Evolutionary conservation across 2,329 filamentous ascomycete species (phyloP).

Genomic region (Fusarium sterilihyphosum): DNA sequence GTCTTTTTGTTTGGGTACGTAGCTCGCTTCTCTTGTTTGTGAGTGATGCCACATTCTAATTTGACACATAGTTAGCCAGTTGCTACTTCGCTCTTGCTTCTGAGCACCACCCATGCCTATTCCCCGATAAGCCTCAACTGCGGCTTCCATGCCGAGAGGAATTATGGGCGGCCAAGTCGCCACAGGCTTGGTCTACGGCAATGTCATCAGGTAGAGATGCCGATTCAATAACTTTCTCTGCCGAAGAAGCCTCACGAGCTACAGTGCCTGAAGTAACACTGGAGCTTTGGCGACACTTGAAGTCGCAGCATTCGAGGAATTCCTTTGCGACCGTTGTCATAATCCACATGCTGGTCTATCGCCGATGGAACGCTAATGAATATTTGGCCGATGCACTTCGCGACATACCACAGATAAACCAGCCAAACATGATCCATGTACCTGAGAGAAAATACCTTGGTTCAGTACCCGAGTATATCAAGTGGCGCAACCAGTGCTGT

Average conservation of each 20-base stretch:
- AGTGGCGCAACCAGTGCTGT: background rate
- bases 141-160: background rate
- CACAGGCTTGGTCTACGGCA: background rate
- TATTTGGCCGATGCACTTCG: background rate
- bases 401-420: background rate
- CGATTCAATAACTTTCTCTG: background rate
- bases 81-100: background rate
- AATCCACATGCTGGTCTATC: background rate
- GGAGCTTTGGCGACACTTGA: background rate
- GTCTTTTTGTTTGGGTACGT: background rate
- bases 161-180: background rate
- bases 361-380: background rate
- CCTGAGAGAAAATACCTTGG: background rate
- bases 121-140: background rate
- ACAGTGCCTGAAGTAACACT: background rate
- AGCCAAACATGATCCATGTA: background rate
- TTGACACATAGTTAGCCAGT: background rate
- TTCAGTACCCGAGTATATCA: background rate
- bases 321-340: background rate
- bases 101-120: background rate
- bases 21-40: fast-evolving
- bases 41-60: background rate
- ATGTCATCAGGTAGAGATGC: fast-evolving
- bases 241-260: background rate
- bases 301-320: background rate